A percentile compares a stretch with the other conserved stretches of the same genome.
These are phyloP conservation scores for Peronospora belbahrii DNA, from an alignment of 352 stramenopile genomes.

Conservation along the genomic window DNA sequence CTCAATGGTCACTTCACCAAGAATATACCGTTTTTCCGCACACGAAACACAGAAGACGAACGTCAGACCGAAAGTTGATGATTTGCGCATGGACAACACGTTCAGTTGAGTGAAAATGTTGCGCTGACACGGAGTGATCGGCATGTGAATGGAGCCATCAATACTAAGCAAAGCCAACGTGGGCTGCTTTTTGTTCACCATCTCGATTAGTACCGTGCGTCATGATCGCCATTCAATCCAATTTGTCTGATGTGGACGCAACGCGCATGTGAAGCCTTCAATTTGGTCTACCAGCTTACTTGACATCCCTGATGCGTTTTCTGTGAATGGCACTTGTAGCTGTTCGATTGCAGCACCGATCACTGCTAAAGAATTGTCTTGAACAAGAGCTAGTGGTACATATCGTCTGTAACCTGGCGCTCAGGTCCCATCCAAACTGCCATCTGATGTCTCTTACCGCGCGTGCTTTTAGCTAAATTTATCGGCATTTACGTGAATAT, in stretches of 20 bases:
- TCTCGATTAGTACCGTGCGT: conserved; percentile 81
- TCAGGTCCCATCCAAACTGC: conserved; percentile 25
- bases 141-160: conserved; percentile 89
- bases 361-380: conserved; percentile 58
- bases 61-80: no score
- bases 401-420: conserved; percentile 32
- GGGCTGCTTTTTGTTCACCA: conserved; percentile 85
- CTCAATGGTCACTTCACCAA: no score
- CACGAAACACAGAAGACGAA: no score
- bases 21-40: no score
- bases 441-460: conserved; percentile 10
- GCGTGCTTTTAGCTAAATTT: conserved; percentile 35
- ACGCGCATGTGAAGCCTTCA: conserved; percentile 69
- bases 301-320: no score
- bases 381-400: conserved; percentile 41
- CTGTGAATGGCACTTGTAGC: conserved; percentile 25
- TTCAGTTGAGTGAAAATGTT: no score
- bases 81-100: no score
- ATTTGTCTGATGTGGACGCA: conserved; percentile 71
- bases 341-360: conserved; percentile 54
- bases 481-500: conserved; percentile 53
- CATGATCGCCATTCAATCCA: conserved; percentile 73
- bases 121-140: conserved; percentile 72
- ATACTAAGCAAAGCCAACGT: conserved; percentile 83
- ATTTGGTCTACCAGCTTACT: conserved; percentile 44